A percentile compares a stretch with the other conserved stretches of the same genome.
Evolutionary conservation across 2,329 filamentous ascomycete genomes (phyloP).

Genomic region (Ophiostoma populinum): DNA sequence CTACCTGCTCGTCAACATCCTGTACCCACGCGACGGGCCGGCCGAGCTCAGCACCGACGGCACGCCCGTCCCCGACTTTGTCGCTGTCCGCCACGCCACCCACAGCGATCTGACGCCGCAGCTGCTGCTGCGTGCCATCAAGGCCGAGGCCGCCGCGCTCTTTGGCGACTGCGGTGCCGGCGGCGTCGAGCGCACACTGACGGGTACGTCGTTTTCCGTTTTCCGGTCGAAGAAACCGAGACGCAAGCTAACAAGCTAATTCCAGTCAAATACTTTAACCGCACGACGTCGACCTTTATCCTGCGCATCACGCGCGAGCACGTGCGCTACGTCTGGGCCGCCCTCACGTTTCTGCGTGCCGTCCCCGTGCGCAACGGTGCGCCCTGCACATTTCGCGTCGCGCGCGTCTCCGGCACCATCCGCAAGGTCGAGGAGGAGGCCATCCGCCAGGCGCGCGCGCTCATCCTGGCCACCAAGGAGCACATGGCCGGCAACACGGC

Average conservation of each 20-base stretch:
- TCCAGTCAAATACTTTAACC: conserved; percentile 78
- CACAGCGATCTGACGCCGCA: conserved; percentile 51
- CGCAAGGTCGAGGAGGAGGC: conserved; percentile 83
- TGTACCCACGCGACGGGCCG: conserved; percentile 50
- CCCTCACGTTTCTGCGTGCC: conserved; percentile 60
- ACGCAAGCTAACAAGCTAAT: neutral
- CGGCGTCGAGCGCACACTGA: conserved; percentile 49
- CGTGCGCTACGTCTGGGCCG: conserved; percentile 79
- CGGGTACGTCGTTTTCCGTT: conserved; percentile 31
- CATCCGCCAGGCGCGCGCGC: conserved; percentile 54
- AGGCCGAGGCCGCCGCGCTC: conserved; percentile 49
- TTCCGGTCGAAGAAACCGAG: no score
- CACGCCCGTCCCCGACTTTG: conserved; percentile 32
- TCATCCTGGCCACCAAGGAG: conserved; percentile 50
- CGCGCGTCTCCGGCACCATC: conserved; percentile 83
- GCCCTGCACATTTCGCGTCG: conserved; percentile 65
- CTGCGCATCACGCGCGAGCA: conserved; percentile 67
- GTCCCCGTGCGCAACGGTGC: conserved; percentile 44
- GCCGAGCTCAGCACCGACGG: conserved; percentile 8
- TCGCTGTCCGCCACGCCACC: conserved; percentile 67
- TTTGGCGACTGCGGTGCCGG: conserved; percentile 86
- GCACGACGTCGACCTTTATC: conserved; percentile 88
- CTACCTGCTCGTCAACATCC: conserved; percentile 85
- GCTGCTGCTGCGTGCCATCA: conserved; percentile 50
- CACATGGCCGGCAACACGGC: conserved; percentile 23